These are phyloP conservation scores for Akebia trifoliata DNA, from an alignment of 164 flowering plant genomes.

Conservation along the genomic window DNA sequence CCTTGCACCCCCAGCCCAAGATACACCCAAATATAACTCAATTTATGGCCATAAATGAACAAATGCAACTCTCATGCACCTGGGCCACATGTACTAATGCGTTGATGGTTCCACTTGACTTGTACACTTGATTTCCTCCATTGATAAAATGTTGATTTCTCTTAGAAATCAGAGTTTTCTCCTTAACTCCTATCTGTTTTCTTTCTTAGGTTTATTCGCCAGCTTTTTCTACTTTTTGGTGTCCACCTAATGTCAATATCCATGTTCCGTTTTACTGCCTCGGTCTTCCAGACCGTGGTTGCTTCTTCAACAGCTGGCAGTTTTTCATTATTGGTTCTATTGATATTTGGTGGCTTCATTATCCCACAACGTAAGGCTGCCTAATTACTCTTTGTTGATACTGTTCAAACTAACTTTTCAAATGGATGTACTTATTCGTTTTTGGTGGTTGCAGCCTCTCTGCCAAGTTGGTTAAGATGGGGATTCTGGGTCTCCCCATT, in stretches of 20 bases:
- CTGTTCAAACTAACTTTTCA: neutral
- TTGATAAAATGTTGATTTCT: neutral
- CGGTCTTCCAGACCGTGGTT: slow-evolving; percentile 42
- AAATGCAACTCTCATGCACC: too few relatives aligned
- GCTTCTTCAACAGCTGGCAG: slow-evolving; percentile 42
- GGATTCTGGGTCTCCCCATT: slow-evolving; percentile 59
- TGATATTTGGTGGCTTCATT: slow-evolving; percentile 54
- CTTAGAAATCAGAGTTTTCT: neutral
- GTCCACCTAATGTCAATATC: slow-evolving; percentile 49
- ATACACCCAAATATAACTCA: too few relatives aligned
- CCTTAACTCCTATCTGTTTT: neutral
- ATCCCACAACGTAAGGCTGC: slow-evolving; percentile 40
- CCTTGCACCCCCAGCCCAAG: too few relatives aligned
- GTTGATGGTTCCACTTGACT: neutral
- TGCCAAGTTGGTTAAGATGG: slow-evolving; percentile 62
- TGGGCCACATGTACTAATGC: neutral
- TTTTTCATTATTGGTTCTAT: slow-evolving; percentile 28
- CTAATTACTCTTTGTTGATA: neutral
- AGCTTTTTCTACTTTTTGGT: slow-evolving; percentile 53
- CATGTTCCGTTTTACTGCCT: slow-evolving; percentile 61
- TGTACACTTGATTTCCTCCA: neutral
- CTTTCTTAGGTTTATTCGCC: slow-evolving; percentile 54
- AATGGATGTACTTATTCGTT: neutral
- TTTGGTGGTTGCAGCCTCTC: slow-evolving; percentile 40
- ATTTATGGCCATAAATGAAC: too few relatives aligned